phyloP scores from a whole-genome alignment of 2,329 filamentous ascomycete species.

The Colletotrichum sp. region DNA sequence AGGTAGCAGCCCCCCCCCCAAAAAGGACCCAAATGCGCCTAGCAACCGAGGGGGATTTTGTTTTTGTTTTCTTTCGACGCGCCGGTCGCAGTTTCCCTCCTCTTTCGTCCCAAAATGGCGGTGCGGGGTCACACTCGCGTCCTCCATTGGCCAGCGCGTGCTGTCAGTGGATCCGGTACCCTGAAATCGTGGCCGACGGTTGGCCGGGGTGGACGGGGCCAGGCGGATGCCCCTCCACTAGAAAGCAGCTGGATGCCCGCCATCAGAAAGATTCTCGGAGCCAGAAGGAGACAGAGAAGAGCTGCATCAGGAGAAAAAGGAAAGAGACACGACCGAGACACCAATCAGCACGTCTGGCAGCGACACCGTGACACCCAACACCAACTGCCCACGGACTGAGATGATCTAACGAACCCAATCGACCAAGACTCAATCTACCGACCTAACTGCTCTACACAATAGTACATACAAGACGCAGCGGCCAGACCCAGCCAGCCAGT shows the following conservation, averaged over 20 bases:
- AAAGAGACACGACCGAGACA: neutral
- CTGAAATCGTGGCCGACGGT: neutral
- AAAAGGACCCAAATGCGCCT: conserved; percentile 17
- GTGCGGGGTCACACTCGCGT: neutral
- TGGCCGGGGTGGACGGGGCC: neutral
- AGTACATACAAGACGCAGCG: neutral
- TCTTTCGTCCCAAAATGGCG: neutral
- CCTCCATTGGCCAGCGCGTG: neutral
- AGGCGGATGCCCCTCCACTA: conserved; percentile 6
- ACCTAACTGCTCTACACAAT: neutral
- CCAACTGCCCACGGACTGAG: neutral
- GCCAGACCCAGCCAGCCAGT: neutral
- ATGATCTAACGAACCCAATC: neutral
- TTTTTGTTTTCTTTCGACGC: conserved; percentile 36
- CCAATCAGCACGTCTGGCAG: neutral
- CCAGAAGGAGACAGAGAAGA: neutral
- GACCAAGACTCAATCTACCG: neutral
- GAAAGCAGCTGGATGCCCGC: neutral
- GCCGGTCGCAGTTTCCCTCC: neutral
- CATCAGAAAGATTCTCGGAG: neutral
- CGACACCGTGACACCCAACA: neutral
- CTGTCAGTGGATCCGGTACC: neutral
- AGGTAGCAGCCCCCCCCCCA: neutral
- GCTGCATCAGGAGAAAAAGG: neutral
- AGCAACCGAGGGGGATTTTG: conserved; percentile 29